Evolutionary conservation across 257 asterid species (phyloP), one percentile per base, ranked within the genome.

Genomic region (Jasminum sambac): DNA sequence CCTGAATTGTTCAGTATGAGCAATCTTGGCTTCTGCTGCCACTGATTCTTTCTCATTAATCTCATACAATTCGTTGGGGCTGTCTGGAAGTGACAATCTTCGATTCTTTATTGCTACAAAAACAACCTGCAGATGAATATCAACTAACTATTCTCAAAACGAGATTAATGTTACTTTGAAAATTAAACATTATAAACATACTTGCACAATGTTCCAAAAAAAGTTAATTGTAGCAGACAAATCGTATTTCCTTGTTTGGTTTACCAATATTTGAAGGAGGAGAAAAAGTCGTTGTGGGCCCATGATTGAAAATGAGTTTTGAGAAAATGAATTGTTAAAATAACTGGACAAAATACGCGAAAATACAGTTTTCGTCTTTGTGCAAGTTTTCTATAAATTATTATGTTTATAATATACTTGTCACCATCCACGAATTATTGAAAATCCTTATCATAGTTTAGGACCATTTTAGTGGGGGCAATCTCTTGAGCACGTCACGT

Each of bases 1-100:
- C 98, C 90, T 85, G 79, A 94, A 89, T 78, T 94, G 95, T 8
- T 81, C 73, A 5, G 92, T 90, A 68, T 86, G 96, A 48, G 79
- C 82, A 41, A 94, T 76, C 73, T 76, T 90, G 36, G 69, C 30
- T 9, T 82, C 76, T 0, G 66, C 42, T 2, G 85, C 75, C 23
- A 67, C 78, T 0, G 79, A 71, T 41, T 82, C 89, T 63, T 90
- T 86, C 38, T 88, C 96, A 48, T 74, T 75, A 73, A 81, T 79
- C 84, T 94, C 98, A 37, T 87, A 80, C 23, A 93, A 66, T 75
- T 89, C 95, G 17, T 68, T 80, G 2, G 83, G 72, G 52, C 73
- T 81, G 69, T 79, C 80, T 3, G 92, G 88, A 48, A 39, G 66
- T 26, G 83, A 41, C 59, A 84, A 67, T 6, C 72, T 60, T 7